A percentile compares a stretch with the other conserved stretches of the same genome.
These are phyloP conservation scores for Fusarium drepaniforme DNA, from an alignment of 2,329 filamentous ascomycete genomes.

Conservation along the genomic window DNA sequence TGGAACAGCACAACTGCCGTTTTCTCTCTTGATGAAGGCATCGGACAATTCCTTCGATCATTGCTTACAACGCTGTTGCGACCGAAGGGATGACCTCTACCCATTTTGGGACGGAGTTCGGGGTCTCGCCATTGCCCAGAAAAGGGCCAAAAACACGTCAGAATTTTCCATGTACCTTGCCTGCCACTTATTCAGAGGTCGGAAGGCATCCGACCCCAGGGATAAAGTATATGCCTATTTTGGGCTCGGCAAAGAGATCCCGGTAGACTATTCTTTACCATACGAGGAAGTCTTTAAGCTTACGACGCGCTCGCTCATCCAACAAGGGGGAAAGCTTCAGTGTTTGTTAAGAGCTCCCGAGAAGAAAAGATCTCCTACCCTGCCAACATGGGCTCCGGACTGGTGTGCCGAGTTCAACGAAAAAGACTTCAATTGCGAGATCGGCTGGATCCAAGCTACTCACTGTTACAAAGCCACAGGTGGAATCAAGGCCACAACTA, in stretches of 20 bases:
- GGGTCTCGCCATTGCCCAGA: background rate
- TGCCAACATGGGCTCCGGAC: background rate
- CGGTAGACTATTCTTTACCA: background rate
- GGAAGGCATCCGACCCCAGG: background rate
- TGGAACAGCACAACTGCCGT: background rate
- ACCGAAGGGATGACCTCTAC: background rate
- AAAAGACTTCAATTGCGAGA: background rate
- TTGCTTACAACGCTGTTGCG: background rate
- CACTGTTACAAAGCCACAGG: background rate
- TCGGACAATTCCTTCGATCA: background rate
- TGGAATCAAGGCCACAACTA: fast-evolving
- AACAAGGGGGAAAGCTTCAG: background rate
- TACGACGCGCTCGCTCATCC: background rate
- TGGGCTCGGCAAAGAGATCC: background rate
- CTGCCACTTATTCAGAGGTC: too few species aligned
- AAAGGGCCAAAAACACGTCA: too few species aligned
- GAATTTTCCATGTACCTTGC: too few species aligned
- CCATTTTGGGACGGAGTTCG: background rate
- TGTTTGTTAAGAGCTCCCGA: background rate
- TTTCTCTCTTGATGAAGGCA: background rate
- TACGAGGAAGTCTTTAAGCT: background rate
- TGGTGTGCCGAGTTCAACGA: background rate
- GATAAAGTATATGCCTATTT: background rate
- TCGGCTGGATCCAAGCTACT: background rate
- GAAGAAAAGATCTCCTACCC: background rate